A percentile compares a stretch with the other conserved stretches of the same genome.
phyloP scores from a whole-genome alignment of 208 protist genomes.

The Wallacemonas rigidus region DNA sequence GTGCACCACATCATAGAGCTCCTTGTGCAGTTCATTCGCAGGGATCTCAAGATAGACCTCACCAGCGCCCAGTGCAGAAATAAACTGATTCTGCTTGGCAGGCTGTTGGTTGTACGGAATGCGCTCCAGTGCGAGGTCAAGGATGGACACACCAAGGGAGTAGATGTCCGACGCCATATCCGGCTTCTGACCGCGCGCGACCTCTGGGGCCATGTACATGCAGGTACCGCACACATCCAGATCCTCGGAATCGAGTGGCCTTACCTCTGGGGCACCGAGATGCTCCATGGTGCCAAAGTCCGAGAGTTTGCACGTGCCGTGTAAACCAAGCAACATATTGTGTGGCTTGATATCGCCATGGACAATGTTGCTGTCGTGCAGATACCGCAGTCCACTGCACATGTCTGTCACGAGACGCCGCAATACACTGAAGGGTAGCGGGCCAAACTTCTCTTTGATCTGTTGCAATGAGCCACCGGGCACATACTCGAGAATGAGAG shows the following conservation, averaged over 20 bases:
- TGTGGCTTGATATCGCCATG: constrained; percentile 90
- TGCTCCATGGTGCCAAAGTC: constrained; percentile 81
- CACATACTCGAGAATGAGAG: constrained; percentile 89
- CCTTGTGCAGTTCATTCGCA: constrained; percentile 43
- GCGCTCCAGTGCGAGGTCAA: constrained; percentile 78
- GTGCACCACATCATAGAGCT: constrained; percentile 48
- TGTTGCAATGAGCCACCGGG: constrained; percentile 75
- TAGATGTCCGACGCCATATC: constrained; percentile 77
- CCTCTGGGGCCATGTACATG: constrained; percentile 86
- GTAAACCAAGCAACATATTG: constrained; percentile 80
- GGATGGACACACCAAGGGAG: constrained; percentile 75
- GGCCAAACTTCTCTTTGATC: constrained; percentile 75
- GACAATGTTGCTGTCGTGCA: constrained; percentile 68
- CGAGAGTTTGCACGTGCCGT: constrained; percentile 85
- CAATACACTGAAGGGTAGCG: constrained; percentile 48
- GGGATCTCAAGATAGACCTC: constrained; percentile 45
- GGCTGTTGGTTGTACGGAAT: constrained; percentile 39
- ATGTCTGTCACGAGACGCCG: constrained; percentile 81
- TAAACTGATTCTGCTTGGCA: constrained; percentile 13
- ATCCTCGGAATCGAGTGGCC: constrained; percentile 37
- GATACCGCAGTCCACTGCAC: constrained; percentile 70
- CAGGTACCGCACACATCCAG: constrained; percentile 70
- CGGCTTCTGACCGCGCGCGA: constrained; percentile 53
- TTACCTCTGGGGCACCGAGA: constrained; percentile 7
- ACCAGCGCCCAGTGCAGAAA: background rate